Evolutionary conservation across 371 early-diverging fungal species (phyloP).

Genomic region (Mucor piriformis): DNA sequence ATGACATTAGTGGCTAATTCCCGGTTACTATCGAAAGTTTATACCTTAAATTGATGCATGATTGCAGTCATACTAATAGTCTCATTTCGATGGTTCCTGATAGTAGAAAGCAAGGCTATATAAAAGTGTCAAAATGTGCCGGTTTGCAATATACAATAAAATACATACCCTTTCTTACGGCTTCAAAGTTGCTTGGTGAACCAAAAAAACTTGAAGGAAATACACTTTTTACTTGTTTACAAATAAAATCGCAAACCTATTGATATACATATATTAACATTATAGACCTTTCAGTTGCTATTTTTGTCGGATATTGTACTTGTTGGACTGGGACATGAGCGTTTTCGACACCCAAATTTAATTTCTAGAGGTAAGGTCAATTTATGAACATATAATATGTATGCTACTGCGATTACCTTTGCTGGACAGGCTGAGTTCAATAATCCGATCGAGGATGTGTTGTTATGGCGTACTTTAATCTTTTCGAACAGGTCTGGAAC

Average conservation of each 20-base stretch:
- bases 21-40: not conserved
- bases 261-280: not conserved
- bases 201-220: slow-evolving; percentile 65
- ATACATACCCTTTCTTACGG: not conserved
- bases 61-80: slow-evolving; percentile 59
- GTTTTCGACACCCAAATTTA: not conserved
- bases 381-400: not conserved
- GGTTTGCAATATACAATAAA: slow-evolving; percentile 41
- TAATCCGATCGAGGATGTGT: not conserved
- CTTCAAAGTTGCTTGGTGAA: slow-evolving; percentile 43
- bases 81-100: slow-evolving; percentile 63
- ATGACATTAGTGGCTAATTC: too few species aligned
- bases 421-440: not conserved
- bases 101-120: slow-evolving; percentile 49
- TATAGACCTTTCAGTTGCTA: too few species aligned
- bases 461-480: not conserved
- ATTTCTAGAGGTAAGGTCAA: not conserved
- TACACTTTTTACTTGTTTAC: slow-evolving; percentile 29
- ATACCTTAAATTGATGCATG: slow-evolving; percentile 62
- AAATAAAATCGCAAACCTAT: slow-evolving; percentile 14
- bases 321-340: not conserved
- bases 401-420: not conserved
- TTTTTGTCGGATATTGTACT: not conserved
- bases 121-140: not conserved
- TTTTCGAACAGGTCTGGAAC: not conserved